Evolutionary conservation across 345 rosid genomes (phyloP), one percentile per base, ranked within the genome.

Genomic region (Hibiscus trionum): DNA sequence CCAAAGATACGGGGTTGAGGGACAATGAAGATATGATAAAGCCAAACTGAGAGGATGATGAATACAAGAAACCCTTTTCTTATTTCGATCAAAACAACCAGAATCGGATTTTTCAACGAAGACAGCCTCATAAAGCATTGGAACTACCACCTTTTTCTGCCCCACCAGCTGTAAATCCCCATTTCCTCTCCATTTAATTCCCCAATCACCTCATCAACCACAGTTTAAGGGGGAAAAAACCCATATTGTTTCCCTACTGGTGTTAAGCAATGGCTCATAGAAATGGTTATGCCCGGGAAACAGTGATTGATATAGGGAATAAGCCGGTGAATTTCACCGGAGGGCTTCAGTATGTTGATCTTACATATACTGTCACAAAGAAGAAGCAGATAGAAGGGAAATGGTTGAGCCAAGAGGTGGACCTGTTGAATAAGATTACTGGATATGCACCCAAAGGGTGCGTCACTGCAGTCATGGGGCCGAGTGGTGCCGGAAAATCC

Each of bases 401-500:
- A 65, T 63, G 74, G 91, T 5, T 78, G 68, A 86, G 59, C 9
- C 79, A 79, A 46, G 86, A 86, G 4, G 88, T 81, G 29, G 87
- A 88, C 73, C 73, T 88, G 66, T 70, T 88, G 73, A 72, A 84
- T 33, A 77, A 44, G 75, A 88, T 88, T 46, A 85, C 90, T 2
- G 93, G 93, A 9, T 80, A 84, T 31, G 90, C 89, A 7, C 91
- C 93, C 0, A 86, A 86, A 75, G 90, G 93, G 1, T 85, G 86
- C 76, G 63, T 88, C 74, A 88, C 88, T 3, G 93, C 91, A 0
- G 89, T 88, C 50, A 86, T 88, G 91, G 93, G 91, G 63, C 89
- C 89, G 0, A 88, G 93, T 39, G 93, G 91, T 29, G 91, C 93
- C 0, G 91, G 91, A 42, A 88, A 88, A 77, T 88, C 93, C 6